Conservation (phyloP, 441 rosid genomes). For the Hypseocharis bilobata region DNA sequence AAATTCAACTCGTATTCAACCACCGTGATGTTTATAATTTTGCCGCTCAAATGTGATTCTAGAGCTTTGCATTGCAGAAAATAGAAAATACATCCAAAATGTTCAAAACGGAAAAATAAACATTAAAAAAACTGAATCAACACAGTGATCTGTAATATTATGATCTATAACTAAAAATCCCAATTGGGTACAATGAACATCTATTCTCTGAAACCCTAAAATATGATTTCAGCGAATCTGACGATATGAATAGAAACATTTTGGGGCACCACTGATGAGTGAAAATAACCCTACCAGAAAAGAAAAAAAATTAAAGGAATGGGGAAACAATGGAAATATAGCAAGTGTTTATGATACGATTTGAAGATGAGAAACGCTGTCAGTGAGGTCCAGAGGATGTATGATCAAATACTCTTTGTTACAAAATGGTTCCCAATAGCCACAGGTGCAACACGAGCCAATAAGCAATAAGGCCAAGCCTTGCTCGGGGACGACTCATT, state of each 20-base stretch:
- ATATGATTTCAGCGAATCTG: conserved; percentile 32
- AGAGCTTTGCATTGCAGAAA: too few species aligned
- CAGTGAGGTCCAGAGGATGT: conserved; percentile 4
- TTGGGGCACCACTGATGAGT: conserved; percentile 7
- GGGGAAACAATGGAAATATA: conserved; percentile 7
- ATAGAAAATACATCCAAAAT: too few species aligned
- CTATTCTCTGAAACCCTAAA: conserved; percentile 40
- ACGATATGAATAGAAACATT: conserved; percentile 21
- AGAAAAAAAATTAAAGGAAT: conserved; percentile 2
- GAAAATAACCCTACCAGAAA: background rate
- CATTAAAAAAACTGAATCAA: background rate
- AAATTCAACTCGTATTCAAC: too few species aligned
- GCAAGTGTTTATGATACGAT: conserved; percentile 28
- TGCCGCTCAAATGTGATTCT: background rate
- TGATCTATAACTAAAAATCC: background rate
- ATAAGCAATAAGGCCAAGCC: conserved; percentile 60
- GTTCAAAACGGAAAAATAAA: background rate
- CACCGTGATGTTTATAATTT: too few species aligned
- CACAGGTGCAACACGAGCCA: conserved; percentile 68
- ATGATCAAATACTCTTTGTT: conserved; percentile 14
- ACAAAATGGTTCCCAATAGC: conserved; percentile 67
- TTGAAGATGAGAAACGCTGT: conserved; percentile 13
- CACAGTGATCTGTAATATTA: background rate
- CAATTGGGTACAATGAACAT: background rate
- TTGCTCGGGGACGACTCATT: conserved; percentile 73